Evolutionary conservation across 2,329 filamentous ascomycete species (phyloP), one percentile per base, ranked within the genome.

Genomic region (Diaporthe sp.): DNA sequence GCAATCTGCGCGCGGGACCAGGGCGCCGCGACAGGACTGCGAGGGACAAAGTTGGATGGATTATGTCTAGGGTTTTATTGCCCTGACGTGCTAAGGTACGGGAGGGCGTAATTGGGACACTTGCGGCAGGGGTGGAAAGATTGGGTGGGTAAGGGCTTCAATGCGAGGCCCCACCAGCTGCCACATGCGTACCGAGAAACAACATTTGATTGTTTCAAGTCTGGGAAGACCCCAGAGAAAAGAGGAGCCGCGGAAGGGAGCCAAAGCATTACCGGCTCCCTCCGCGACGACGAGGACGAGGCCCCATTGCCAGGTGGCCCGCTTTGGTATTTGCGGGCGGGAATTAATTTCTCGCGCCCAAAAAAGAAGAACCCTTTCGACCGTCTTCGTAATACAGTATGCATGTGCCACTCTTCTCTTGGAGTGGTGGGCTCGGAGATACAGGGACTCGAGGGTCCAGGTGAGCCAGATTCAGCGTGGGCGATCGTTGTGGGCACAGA

Each of bases 151-250:
- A 66, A 60, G 54, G 25, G 57, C 58, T 60, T 73, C 35, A 60
- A 60, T 73, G 71, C 71, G 22, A 35, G 30, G 54, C 71, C 55
- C 74, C 74, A 73, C 74, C 52, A 15, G 64, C 64, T 68, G 64
- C 64, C 64, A 68, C 64, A 68, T 68, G 64, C 28, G 64, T 68
- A 68, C 64, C 64, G 71, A 70, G 54, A 55, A 70, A 72, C 74
- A 75, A 73, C 42, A 68, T 73, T 73, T 73, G 55, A 70, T 72
- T 71, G 67, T 74, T 76, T 74, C 72, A 74, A 66, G 71, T 55
- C 42, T 30, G 52, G 61, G 40, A 30, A 33, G 64, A 52, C 54
- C 54, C 55, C n/a, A 66, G 38, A 28, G n/a, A 73, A 73, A 75
- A 64, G 61, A 60, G 72, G 67, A 66, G 67, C 73, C 68, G 54